phyloP scores from a whole-genome alignment of 108 stramenopile genomes.

The Fistulifera pelliculosa region DNA sequence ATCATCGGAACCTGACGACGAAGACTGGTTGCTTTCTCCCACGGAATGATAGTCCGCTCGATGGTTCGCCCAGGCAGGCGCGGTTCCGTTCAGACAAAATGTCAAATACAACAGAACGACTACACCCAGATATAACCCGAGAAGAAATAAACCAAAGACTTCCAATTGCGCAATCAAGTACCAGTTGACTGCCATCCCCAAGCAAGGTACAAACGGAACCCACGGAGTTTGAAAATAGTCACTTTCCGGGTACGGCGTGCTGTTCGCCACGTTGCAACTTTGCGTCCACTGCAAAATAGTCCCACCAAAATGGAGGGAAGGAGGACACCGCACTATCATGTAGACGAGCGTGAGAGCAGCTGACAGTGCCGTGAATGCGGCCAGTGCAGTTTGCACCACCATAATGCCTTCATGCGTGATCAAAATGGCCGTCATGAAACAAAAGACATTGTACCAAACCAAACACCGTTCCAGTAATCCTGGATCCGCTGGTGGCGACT shows the following conservation, averaged over 20 bases:
- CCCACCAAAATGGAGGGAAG: conserved; percentile 16
- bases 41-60: too few relatives aligned
- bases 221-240: conserved; percentile 55
- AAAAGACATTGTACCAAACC: conserved; percentile 28
- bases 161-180: conserved; percentile 73
- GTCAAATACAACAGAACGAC: conserved; percentile 37
- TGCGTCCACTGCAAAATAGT: not conserved
- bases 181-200: conserved; percentile 83
- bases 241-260: not conserved
- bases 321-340: conserved; percentile 23
- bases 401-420: conserved; percentile 15
- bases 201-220: conserved; percentile 54
- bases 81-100: conserved; percentile 2
- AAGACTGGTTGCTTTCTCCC: too few relatives aligned
- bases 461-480: conserved; percentile 21
- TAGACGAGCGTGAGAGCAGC: not conserved
- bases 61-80: too few relatives aligned
- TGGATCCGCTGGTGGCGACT: conserved; percentile 25
- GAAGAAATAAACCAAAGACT: conserved; percentile 38
- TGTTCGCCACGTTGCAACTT: not conserved
- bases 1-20: too few relatives aligned
- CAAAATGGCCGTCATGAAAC: conserved; percentile 24
- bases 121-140: conserved; percentile 44
- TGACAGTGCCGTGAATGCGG: not conserved
- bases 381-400: not conserved